Base-by-base conservation (phyloP, 306 rosid genomes). In the Cyclanthera cordifolia region DNA sequence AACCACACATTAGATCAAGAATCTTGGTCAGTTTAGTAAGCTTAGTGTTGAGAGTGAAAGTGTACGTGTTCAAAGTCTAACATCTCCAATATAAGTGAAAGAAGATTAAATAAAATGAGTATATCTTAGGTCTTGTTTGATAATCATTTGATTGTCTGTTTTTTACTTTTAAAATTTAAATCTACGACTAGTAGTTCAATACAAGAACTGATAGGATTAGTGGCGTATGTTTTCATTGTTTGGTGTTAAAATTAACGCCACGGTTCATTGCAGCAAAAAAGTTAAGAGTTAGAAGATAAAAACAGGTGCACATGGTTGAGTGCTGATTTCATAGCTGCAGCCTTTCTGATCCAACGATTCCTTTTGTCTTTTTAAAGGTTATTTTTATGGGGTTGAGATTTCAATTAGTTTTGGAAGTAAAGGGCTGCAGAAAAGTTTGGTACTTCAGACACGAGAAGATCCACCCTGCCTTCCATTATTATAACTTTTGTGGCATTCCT, bases 271-370 rank as follows among this genome's bases (percentile, higher is more conserved):
- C n/a, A n/a, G n/a, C n/a, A n/a, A n/a, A n/a, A n/a, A n/a, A n/a
- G n/a, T n/a, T n/a, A n/a, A n/a, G n/a, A n/a, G n/a, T n/a, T 61
- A 43, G 53, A 64, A 41, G 34, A 43, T 11, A 43, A 58, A 58
- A 30, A 64, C 53, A 63, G 52, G 6, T 5, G 53, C 70, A 64
- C 70, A 64, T 64, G 70, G 34, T 43, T 17, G 19, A 20, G 32
- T 39, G 10, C 49, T 60, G 67, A 9, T 37, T 2, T 58, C 16
- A 0, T 16, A 15, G 28, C 50, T 61, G 48, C 68, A 39, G 28
- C 50, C 27, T 61, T 61, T 39, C 69, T 41, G 50, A 34, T 4
- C 16, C 67, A 19, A 61, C 30, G 69, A 39, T 61, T 61, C 68
- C 68, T 61, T 61, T 20, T 61, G 68, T 61, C 27, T 20, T 10